These are phyloP conservation scores for Populus euphratica DNA, from an alignment of 345 rosid species.

Conservation along the genomic window DNA sequence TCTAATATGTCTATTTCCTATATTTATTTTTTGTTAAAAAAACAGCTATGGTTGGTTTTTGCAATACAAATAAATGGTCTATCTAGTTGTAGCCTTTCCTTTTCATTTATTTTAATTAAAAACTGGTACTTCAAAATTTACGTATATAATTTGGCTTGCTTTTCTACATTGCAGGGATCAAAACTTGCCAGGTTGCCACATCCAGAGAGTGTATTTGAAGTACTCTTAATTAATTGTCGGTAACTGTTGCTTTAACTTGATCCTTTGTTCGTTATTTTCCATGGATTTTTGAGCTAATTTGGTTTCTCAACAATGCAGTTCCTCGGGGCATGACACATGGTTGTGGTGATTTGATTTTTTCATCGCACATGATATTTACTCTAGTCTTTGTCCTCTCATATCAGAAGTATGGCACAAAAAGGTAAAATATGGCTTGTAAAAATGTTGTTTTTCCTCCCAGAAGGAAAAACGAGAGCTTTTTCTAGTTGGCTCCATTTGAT, in stretches of 20 bases:
- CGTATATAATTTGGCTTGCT: background rate
- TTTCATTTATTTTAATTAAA: background rate
- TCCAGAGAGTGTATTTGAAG: constrained; percentile 63
- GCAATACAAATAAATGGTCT: background rate
- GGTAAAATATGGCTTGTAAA: constrained; percentile 44
- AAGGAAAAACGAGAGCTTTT: background rate
- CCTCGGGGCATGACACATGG: constrained; percentile 86
- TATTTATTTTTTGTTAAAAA: background rate
- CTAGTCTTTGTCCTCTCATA: constrained; percentile 86
- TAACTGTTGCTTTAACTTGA: constrained; percentile 10
- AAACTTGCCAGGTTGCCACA: constrained; percentile 75
- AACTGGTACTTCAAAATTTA: background rate
- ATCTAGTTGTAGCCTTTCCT: background rate
- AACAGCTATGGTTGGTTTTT: background rate
- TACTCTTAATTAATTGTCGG: constrained; percentile 74
- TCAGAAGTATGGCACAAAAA: constrained; percentile 88
- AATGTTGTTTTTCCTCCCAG: background rate
- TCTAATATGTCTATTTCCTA: background rate
- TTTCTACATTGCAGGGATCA: constrained; percentile 62
- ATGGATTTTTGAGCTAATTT: constrained; percentile 20
- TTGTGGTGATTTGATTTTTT: constrained; percentile 97
- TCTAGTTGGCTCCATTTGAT: background rate
- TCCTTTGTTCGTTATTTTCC: constrained; percentile 13
- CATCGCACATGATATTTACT: constrained; percentile 98
- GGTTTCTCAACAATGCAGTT: constrained; percentile 53